Evolutionary conservation across 768 basidiomycete species (phyloP).

Genomic region (Leucocoprinus leucothites): DNA sequence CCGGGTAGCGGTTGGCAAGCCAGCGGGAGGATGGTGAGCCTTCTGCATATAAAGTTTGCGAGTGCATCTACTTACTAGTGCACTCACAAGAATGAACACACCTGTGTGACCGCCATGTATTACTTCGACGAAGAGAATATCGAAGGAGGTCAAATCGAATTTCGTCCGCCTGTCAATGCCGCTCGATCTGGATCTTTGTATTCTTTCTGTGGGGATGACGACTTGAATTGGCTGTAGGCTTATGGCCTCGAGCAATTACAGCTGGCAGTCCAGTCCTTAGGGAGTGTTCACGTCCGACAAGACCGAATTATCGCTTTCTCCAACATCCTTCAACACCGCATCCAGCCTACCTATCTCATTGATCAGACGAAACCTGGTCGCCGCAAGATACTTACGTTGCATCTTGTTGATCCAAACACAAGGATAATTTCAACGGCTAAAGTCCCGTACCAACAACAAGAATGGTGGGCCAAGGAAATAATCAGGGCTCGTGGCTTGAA

Average conservation of each 20-base stretch:
- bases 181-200: background rate
- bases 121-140: slow-evolving; percentile 21
- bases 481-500: background rate
- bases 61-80: background rate
- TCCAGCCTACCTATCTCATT: slow-evolving; percentile 29
- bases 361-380: slow-evolving; percentile 34
- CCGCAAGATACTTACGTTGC: slow-evolving; percentile 37
- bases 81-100: slow-evolving; percentile 15
- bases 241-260: background rate
- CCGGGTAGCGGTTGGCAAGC: slow-evolving; percentile 21
- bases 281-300: slow-evolving; percentile 24
- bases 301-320: slow-evolving; percentile 32
- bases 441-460: slow-evolving; percentile 24
- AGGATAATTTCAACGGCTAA: slow-evolving; percentile 22
- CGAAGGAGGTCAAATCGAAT: slow-evolving; percentile 2
- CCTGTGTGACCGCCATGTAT: slow-evolving; percentile 18
- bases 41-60: background rate
- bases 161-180: background rate
- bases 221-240: background rate
- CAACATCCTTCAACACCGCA: slow-evolving; percentile 34
- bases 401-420: slow-evolving; percentile 32
- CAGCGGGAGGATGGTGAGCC: slow-evolving; percentile 13
- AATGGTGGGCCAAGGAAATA: slow-evolving; percentile 25
- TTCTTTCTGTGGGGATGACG: background rate
- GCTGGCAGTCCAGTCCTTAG: slow-evolving; percentile 18